Conservation (phyloP, 305 asterid species). For the Rubia tinctorum region DNA sequence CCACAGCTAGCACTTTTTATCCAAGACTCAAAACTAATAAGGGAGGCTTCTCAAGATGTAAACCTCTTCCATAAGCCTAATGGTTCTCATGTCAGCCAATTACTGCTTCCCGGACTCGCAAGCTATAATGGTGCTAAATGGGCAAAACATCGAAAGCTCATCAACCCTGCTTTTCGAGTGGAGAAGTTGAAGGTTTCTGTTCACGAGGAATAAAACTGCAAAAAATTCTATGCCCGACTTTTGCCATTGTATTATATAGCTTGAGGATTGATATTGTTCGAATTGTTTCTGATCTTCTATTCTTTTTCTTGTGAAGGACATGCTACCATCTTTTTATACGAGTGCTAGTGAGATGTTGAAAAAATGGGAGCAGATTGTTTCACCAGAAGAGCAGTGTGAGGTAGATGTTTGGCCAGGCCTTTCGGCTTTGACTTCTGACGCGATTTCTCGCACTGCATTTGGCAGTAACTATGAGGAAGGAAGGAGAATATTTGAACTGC, state of each 20-base stretch:
- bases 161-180: conserved; percentile 24
- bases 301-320: neutral
- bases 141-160: conserved; percentile 28
- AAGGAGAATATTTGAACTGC: conserved; percentile 12
- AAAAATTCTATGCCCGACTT: too few species aligned
- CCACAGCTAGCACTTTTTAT: conserved; percentile 35
- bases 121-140: conserved; percentile 27
- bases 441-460: conserved; percentile 20
- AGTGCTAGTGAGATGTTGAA: conserved; percentile 10
- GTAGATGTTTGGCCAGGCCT: conserved; percentile 31
- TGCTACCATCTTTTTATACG: neutral
- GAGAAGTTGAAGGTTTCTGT: conserved; percentile 29
- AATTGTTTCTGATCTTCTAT: neutral
- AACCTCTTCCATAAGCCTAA: conserved; percentile 34
- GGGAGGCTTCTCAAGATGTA: conserved; percentile 37
- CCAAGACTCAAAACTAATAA: conserved; percentile 31
- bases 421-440: neutral
- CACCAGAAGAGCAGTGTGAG: conserved; percentile 4
- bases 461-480: conserved; percentile 14
- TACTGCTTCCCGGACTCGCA: conserved; percentile 34
- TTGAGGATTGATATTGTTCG: too few species aligned
- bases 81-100: conserved; percentile 18
- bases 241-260: too few species aligned
- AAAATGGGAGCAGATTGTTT: conserved; percentile 25
- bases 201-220: neutral